Base-by-base conservation (phyloP, 2,329 filamentous ascomycete genomes). In the Fusarium citri region DNA sequence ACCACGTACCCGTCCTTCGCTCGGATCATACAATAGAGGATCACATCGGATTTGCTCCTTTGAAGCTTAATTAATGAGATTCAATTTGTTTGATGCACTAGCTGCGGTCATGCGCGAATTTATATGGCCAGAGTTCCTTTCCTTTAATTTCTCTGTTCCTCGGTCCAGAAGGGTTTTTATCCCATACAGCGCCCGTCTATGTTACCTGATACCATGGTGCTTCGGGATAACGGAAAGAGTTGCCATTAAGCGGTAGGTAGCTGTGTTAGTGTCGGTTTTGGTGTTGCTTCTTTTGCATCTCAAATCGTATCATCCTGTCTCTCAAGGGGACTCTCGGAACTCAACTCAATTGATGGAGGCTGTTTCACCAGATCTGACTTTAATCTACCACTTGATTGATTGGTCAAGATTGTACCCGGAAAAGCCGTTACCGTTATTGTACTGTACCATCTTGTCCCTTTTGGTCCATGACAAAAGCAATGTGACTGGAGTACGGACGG, bases 81-180 rank as follows among this genome's bases (percentile, higher is more conserved):
- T 70, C 67, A 69, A 69, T 69, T 43, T 70, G 58, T 60, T 59
- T 58, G 67, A 71, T 28, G 68, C 67, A 68, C 57, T 69, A 64
- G 62, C 41, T 30, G 49, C 55, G 45, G 55, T 51, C 58, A 64
- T 70, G 68, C 68, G 65, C 59, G 41, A 68, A 53, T 64, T 64
- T 22, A 20, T 23, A 55, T 50, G 40, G 50, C 25, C 42, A 57
- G 54, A 48, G 34, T 48, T 56, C 11, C 12, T 56, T 18, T 40
- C 57, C 67, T 64, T 69, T 69, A 69, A 69, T 69, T 46, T 70
- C 67, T 47, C 66, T 34, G 34, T 22, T 30, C 43, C 57, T 54
- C 20, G 30, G 22, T 30, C 45, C 25, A 23, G 50, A 34, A 53
- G 18, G 10, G 16, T 25, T 37, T n/a, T 31, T 50, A 31, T 50